Base-by-base conservation (phyloP, 148 eudicot species). In the Salicornia ramosissima region DNA sequence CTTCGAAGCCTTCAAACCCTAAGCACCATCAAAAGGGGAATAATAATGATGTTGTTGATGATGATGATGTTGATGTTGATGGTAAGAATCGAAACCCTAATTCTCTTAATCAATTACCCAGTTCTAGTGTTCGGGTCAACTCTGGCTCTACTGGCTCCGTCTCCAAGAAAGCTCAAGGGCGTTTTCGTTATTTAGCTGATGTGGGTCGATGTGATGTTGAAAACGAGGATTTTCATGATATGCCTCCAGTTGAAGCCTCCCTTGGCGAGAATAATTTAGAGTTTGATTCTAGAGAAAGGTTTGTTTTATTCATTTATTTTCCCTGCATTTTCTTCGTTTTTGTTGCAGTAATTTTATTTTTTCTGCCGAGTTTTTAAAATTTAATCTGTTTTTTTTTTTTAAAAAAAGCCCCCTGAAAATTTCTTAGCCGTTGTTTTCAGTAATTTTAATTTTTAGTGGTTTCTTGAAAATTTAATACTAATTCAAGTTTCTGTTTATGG, bases 261-360 rank as follows among this genome's bases (percentile, higher is more conserved):
- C 87, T 80, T 75, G 97, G 90, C 14, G 97, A 91, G 81, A 89
- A 92, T 64, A 74, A 75, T 80, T 74, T 87, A 72, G 97, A 84
- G 25, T 68, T 78, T 82, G 89, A 89, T 71, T 60, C 67, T 39
- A 78, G 79, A 70, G 87, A 74, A 80, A 86, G 97, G 97, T 88
- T 46, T 57, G 58, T 33, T 60, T 62, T 67, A 26, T 52, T 6
- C 26, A n/a, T n/a, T n/a, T n/a, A n/a, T n/a, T n/a, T n/a, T n/a
- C n/a, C n/a, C n/a, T n/a, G n/a, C n/a, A n/a, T 25, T 49, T 19
- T 19, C 45, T 6, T 21, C 12, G 12, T n/a, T 52, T 49, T 42
- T 25, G 47, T 54, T 69, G 10, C 13, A 53, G 47, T 16, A n/a
- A n/a, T 75, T 64, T 18, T 49, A 60, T 39, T 34, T 50, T 22